These are phyloP conservation scores for Orbilia quercus DNA, from an alignment of 2,329 filamentous ascomycete genomes.

Conservation along the genomic window DNA sequence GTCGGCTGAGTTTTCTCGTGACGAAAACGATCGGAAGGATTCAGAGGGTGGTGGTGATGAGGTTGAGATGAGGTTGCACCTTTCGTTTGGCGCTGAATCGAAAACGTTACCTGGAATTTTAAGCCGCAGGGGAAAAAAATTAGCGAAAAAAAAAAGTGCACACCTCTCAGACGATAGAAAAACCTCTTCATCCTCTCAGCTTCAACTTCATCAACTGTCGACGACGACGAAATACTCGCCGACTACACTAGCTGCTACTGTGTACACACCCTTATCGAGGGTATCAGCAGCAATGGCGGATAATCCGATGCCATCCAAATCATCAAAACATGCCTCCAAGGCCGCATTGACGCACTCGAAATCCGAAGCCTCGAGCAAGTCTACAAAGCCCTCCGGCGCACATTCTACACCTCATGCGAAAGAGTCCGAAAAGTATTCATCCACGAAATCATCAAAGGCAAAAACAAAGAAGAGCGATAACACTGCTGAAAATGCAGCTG, in stretches of 20 bases:
- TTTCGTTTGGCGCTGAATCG: constrained; percentile 13
- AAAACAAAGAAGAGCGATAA: constrained; percentile 43
- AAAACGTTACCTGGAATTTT: constrained; percentile 22
- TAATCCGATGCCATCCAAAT: constrained; percentile 9
- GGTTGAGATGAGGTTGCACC: constrained; percentile 9
- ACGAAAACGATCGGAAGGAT: not conserved
- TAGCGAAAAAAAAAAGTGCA: constrained; percentile 31
- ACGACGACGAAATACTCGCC: constrained; percentile 16
- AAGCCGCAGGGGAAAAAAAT: constrained; percentile 47
- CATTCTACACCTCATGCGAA: constrained; percentile 26
- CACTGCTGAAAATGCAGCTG: constrained; percentile 39
- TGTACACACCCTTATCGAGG: not conserved
- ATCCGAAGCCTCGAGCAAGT: constrained; percentile 13
- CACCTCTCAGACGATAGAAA: constrained; percentile 10
- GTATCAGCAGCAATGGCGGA: constrained; percentile 44
- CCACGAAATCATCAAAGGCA: constrained; percentile 28
- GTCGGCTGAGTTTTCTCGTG: constrained; percentile 18
- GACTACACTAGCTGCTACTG: constrained; percentile 10
- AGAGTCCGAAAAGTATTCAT: constrained; percentile 34
- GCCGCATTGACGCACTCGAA: constrained; percentile 32
- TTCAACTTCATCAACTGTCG: constrained; percentile 20
- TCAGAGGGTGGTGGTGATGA: not conserved
- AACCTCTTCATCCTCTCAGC: constrained; percentile 24
- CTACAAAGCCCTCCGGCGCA: constrained; percentile 39
- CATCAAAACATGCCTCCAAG: constrained; percentile 28